Evolutionary conservation across 2,329 filamentous ascomycete species (phyloP).

Genomic region (Clonostachys rosea): DNA sequence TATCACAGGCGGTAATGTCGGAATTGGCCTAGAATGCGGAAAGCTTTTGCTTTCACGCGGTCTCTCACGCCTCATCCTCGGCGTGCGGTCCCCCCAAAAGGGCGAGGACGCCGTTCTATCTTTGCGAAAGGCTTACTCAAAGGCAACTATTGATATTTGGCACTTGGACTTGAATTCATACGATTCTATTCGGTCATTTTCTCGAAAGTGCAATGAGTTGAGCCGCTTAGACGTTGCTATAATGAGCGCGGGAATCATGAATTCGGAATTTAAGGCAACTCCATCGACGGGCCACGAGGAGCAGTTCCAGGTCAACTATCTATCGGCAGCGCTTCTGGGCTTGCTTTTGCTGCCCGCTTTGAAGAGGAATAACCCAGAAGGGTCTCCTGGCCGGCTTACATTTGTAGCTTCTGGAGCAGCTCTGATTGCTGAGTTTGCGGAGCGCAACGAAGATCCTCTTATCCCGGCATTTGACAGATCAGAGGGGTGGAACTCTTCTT

Average conservation of each 20-base stretch:
- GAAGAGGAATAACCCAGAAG: constrained; percentile 4
- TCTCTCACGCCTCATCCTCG: constrained; percentile 32
- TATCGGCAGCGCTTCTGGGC: constrained; percentile 23
- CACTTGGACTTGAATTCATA: constrained; percentile 35
- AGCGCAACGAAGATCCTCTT: not conserved
- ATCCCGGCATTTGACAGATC: not conserved
- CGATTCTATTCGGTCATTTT: constrained; percentile 33
- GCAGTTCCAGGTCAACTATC: constrained; percentile 31
- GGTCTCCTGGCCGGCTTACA: constrained; percentile 9
- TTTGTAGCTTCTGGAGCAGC: constrained; percentile 16
- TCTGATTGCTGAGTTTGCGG: constrained; percentile 9
- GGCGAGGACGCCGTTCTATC: constrained; percentile 28
- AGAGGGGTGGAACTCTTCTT: constrained; percentile 2
- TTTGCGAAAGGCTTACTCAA: constrained; percentile 17
- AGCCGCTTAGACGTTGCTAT: constrained; percentile 34
- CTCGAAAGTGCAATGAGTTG: constrained; percentile 14
- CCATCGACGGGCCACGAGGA: constrained; percentile 28
- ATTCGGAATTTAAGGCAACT: constrained; percentile 8
- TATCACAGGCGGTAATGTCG: constrained; percentile 37
- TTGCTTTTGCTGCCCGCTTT: constrained; percentile 21
- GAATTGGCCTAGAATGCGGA: constrained; percentile 37
- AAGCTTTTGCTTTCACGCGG: constrained; percentile 28
- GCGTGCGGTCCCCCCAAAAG: constrained; percentile 28
- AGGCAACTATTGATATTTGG: constrained; percentile 34
- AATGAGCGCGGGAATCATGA: constrained; percentile 33